phyloP scores from a whole-genome alignment of 345 rosid species.

The Ricinus communis region DNA sequence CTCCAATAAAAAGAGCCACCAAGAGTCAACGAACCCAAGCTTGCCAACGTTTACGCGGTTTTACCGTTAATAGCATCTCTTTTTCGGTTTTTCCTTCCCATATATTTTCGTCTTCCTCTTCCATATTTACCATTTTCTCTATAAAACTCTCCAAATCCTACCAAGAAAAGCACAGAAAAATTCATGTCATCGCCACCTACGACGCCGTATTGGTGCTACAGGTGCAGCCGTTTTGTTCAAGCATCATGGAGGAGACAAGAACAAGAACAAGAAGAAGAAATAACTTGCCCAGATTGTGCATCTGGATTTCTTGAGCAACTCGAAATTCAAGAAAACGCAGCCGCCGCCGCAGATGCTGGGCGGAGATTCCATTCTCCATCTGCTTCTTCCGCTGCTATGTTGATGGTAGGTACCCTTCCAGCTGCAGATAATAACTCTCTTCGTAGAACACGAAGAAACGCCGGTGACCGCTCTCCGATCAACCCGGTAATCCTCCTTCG shows the following conservation, averaged over 20 bases:
- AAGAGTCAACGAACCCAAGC: constrained; percentile 11
- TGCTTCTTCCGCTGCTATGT: constrained; percentile 30
- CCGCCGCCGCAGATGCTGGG: constrained; percentile 2
- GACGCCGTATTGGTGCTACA: constrained; percentile 81
- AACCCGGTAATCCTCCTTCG: constrained; percentile 85
- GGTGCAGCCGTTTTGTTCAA: constrained; percentile 71
- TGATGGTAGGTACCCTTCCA: constrained; percentile 34
- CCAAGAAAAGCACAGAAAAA: no score
- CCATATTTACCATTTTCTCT: background rate
- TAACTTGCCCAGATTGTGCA: constrained; percentile 76
- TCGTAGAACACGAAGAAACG: constrained; percentile 42
- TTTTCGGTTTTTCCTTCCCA: background rate
- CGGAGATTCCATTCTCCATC: constrained; percentile 6
- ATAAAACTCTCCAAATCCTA: no score
- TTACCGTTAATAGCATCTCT: constrained; percentile 22
- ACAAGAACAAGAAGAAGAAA: constrained; percentile 26
- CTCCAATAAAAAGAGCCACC: constrained; percentile 21
- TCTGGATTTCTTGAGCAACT: constrained; percentile 77
- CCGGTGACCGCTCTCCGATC: constrained; percentile 66
- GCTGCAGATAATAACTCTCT: constrained; percentile 3
- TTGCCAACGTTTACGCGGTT: constrained; percentile 31
- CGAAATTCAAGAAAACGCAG: constrained; percentile 35
- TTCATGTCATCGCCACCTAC: constrained; percentile 50
- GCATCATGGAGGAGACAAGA: constrained; percentile 22
- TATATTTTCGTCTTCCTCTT: background rate